Conservation (phyloP, 2,329 filamentous ascomycete genomes). For the Colletotrichum trifolii region DNA sequence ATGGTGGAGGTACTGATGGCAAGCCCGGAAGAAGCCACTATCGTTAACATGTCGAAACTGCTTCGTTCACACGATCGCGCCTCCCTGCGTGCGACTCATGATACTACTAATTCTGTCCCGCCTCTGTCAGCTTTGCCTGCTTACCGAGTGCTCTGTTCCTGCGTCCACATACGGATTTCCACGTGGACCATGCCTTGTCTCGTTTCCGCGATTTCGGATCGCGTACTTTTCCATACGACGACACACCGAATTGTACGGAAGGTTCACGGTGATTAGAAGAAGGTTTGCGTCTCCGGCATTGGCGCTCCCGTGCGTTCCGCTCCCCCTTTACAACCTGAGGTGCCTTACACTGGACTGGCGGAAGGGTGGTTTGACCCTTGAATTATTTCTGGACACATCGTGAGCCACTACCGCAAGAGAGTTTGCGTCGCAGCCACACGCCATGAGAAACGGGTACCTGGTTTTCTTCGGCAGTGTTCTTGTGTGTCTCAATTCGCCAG, state of each 20-base stretch:
- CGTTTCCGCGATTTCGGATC: slow-evolving; percentile 4
- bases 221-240: slow-evolving; percentile 5
- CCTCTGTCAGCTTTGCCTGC: slow-evolving; percentile 3
- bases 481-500: not conserved
- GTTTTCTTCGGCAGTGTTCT: not conserved
- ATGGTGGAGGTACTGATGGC: no score
- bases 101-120: slow-evolving; percentile 1
- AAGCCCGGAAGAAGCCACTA: no score
- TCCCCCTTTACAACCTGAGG: slow-evolving; percentile 23
- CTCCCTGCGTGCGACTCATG: slow-evolving; percentile 6
- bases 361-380: slow-evolving; percentile 29
- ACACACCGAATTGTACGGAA: slow-evolving; percentile 10
- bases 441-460: not conserved
- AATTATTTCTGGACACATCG: slow-evolving; percentile 14
- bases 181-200: slow-evolving; percentile 16
- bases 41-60: no score
- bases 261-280: slow-evolving; percentile 12
- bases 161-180: slow-evolving; percentile 21
- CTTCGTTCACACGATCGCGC: no score
- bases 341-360: no score
- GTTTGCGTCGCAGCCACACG: slow-evolving; percentile 8
- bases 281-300: not conserved
- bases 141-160: slow-evolving; percentile 16
- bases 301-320: slow-evolving; percentile 35
- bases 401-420: slow-evolving; percentile 14